A percentile compares a stretch with the other conserved stretches of the same genome.
Conservation (phyloP, 2,329 filamentous ascomycete genomes). For the Phaeosphaeriaceae sp. region DNA sequence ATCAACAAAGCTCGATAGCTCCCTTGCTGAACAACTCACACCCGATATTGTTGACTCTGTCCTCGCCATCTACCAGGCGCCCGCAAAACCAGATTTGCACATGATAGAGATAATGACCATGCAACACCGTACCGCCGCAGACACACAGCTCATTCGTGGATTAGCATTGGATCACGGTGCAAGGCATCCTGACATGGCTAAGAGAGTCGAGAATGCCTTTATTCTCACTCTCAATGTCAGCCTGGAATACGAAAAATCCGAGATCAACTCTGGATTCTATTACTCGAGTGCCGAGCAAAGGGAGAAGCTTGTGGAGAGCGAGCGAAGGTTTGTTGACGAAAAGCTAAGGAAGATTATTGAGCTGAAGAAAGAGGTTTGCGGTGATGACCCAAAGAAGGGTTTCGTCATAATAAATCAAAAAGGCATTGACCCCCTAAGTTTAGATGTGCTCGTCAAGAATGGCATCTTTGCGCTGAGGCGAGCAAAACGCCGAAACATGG, state of each 20-base stretch:
- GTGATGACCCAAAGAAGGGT: constrained; percentile 88
- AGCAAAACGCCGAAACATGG: constrained; percentile 99
- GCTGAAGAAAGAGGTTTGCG: constrained; percentile 96
- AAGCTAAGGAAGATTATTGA: constrained; percentile 98
- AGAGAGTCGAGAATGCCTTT: constrained; percentile 91
- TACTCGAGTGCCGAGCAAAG: constrained; percentile 96
- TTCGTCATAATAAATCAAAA: constrained; percentile 99
- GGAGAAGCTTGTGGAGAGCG: constrained; percentile 97
- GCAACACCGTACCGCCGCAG: constrained; percentile 95
- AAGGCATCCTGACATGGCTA: constrained; percentile 97
- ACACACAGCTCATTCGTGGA: constrained; percentile 94
- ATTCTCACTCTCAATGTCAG: constrained; percentile 96
- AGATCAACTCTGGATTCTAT: constrained; percentile 99
- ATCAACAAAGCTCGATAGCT: constrained; percentile 90
- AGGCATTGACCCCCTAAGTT: constrained; percentile 93
- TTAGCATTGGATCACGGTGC: constrained; percentile 94
- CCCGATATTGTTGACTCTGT: constrained; percentile 97
- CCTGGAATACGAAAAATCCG: constrained; percentile 97
- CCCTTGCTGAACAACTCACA: constrained; percentile 87
- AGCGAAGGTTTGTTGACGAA: constrained; percentile 92
- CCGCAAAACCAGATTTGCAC: constrained; percentile 92
- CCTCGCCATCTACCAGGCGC: constrained; percentile 87
- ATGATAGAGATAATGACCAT: constrained; percentile 99
- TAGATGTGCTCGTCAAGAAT: constrained; percentile 97
- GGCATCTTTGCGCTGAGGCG: constrained; percentile 92